These are phyloP conservation scores for Aurantiochytrium sp. DNA, from an alignment of 108 stramenopile species.

Conservation along the genomic window DNA sequence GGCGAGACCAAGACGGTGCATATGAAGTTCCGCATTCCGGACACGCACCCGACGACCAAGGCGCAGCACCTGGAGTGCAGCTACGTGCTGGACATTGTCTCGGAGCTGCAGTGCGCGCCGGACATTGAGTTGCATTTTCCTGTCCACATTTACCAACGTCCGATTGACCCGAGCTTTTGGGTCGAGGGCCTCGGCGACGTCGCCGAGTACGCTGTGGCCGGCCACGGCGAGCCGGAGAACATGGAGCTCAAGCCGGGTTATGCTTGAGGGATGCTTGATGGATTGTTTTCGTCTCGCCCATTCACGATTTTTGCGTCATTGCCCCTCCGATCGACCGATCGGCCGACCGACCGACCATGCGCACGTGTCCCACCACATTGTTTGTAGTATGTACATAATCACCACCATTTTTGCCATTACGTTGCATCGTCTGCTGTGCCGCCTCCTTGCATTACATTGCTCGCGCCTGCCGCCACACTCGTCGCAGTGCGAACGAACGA, in stretches of 20 bases:
- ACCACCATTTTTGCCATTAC: too few species aligned
- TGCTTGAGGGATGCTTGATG: not conserved
- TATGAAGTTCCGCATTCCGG: not conserved
- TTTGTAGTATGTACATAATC: too few species aligned
- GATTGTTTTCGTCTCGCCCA: too few species aligned
- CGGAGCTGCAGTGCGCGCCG: not conserved
- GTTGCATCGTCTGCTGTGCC: too few species aligned
- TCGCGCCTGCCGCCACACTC: too few species aligned
- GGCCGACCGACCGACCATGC: too few species aligned
- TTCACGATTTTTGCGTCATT: too few species aligned
- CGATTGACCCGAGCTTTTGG: not conserved
- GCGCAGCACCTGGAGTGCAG: not conserved
- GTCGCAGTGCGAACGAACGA: too few species aligned
- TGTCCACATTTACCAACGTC: not conserved
- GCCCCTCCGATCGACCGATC: too few species aligned
- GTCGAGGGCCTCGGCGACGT: not conserved
- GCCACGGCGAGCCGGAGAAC: not conserved
- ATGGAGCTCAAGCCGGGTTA: not conserved
- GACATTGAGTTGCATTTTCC: not conserved
- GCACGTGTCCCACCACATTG: too few species aligned
- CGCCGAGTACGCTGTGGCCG: not conserved
- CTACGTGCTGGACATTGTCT: slow-evolving; percentile 11
- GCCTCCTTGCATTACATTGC: too few species aligned
- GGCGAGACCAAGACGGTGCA: slow-evolving; percentile 10
- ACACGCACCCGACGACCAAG: not conserved